These are phyloP conservation scores for Porcisia deanei DNA, from an alignment of 208 protist species.

Conservation along the genomic window DNA sequence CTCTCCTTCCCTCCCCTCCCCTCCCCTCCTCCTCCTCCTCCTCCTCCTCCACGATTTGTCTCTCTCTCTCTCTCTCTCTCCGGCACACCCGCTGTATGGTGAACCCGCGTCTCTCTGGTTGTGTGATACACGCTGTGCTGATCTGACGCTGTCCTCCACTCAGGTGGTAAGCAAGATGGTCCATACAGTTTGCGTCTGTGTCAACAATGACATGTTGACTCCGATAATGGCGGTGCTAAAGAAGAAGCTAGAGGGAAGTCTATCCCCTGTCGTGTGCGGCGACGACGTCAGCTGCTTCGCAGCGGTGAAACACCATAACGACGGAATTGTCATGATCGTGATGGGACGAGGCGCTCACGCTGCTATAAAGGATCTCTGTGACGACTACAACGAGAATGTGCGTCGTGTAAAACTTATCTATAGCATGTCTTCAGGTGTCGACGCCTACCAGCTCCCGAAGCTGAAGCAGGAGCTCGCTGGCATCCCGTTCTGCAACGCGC, in stretches of 20 bases:
- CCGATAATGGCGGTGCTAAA: not conserved
- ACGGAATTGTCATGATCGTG: conserved; percentile 12
- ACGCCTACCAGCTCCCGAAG: conserved; percentile 55
- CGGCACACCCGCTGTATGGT: not conserved
- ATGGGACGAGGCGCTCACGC: conserved; percentile 27
- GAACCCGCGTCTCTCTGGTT: too few species aligned
- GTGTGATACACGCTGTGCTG: not conserved
- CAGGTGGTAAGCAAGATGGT: not conserved
- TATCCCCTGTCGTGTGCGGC: not conserved
- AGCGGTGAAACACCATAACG: conserved; percentile 8
- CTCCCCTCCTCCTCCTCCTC: too few species aligned
- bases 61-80: not conserved
- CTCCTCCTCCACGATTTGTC: too few species aligned
- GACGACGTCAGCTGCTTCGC: conserved; percentile 1
- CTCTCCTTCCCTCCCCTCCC: too few species aligned
- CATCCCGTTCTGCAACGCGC: conserved; percentile 73
- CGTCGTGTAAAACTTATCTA: conserved; percentile 79
- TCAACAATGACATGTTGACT: too few species aligned
- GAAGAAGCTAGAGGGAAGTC: not conserved
- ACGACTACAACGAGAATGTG: conserved; percentile 45
- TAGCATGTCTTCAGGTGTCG: conserved; percentile 72
- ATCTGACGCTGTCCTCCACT: not conserved
- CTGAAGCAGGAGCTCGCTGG: conserved; percentile 42
- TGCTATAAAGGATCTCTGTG: conserved; percentile 63
- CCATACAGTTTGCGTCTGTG: conserved; percentile 10